Percentiles rank a stretch among this genome's conserved stretches.
phyloP scores from a whole-genome alignment of 495 filamentous ascomycete species.

The Wilcoxina mikolae region DNA sequence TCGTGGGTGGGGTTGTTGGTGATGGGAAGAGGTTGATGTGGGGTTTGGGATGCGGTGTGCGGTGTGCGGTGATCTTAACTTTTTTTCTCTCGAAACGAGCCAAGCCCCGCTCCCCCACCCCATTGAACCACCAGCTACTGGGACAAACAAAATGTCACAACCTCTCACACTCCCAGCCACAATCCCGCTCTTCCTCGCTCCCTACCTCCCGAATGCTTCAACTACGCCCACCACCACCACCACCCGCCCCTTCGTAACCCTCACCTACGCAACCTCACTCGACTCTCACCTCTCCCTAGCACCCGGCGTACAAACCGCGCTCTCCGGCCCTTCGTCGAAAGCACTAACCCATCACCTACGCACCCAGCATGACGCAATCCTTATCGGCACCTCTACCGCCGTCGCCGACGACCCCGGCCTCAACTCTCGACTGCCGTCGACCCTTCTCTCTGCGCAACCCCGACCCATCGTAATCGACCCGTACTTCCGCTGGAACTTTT shows the following conservation, averaged over 20 bases:
- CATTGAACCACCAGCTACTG: neutral
- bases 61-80: neutral
- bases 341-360: slow-evolving; percentile 85
- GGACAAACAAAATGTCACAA: neutral
- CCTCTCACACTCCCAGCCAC: neutral
- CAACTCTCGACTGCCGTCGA: slow-evolving; percentile 55
- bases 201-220: slow-evolving; percentile 8
- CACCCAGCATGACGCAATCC: slow-evolving; percentile 64
- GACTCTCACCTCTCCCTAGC: slow-evolving; percentile 62
- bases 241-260: slow-evolving; percentile 40
- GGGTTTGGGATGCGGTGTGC: neutral
- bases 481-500: slow-evolving; percentile 48
- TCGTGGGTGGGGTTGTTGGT: neutral
- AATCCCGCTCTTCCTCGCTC: neutral
- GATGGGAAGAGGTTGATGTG: neutral
- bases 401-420: slow-evolving; percentile 70
- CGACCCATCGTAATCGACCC: slow-evolving; percentile 70
- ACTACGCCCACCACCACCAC: neutral
- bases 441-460: slow-evolving; percentile 47
- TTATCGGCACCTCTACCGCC: slow-evolving; percentile 72
- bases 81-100: neutral
- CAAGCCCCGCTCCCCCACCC: neutral
- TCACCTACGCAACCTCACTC: slow-evolving; percentile 83
- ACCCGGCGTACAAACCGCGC: slow-evolving; percentile 57
- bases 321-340: slow-evolving; percentile 71